Percentiles rank a stretch among this genome's conserved stretches.
phyloP scores from a whole-genome alignment of 805 yeast species.

The Sungouiella blattae region DNA sequence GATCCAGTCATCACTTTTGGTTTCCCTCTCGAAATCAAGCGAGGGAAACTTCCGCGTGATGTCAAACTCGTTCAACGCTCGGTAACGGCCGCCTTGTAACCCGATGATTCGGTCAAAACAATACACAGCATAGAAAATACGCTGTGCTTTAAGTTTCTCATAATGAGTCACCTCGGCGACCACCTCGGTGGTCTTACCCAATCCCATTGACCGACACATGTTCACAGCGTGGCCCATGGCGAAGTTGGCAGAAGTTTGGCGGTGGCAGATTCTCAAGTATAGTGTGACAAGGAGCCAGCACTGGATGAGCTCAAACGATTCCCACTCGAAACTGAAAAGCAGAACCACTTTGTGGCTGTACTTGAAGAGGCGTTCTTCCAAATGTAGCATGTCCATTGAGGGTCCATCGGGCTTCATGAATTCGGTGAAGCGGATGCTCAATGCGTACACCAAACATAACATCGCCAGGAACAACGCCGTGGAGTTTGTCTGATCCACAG shows the following conservation, averaged over 20 bases:
- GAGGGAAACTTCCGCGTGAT: slow-evolving; percentile 31
- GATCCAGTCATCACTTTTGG: slow-evolving; percentile 45
- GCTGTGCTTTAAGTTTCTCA: slow-evolving; percentile 44
- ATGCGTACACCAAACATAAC: slow-evolving; percentile 45
- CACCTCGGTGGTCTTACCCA: slow-evolving; percentile 27
- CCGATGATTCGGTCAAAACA: slow-evolving; percentile 52
- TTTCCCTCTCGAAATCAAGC: slow-evolving; percentile 24
- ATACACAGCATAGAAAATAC: slow-evolving; percentile 55
- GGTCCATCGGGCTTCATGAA: slow-evolving; percentile 21
- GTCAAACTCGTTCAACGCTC: slow-evolving; percentile 34
- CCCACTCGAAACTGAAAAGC: slow-evolving; percentile 48
- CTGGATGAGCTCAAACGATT: slow-evolving; percentile 48
- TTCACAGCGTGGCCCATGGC: slow-evolving; percentile 41
- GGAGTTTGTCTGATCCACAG: slow-evolving; percentile 21
- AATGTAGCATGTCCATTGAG: slow-evolving; percentile 19
- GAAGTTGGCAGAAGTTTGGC: slow-evolving; percentile 42
- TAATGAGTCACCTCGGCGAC: slow-evolving; percentile 24
- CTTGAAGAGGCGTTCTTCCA: slow-evolving; percentile 44
- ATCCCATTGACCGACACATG: slow-evolving; percentile 44
- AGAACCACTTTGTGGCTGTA: slow-evolving; percentile 35
- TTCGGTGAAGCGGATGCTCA: slow-evolving; percentile 51
- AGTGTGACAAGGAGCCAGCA: slow-evolving; percentile 46
- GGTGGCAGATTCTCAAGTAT: slow-evolving; percentile 40
- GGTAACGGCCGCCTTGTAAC: slow-evolving; percentile 49
- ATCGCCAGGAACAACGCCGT: slow-evolving; percentile 52